Evolutionary conservation across 2,329 filamentous ascomycete genomes (phyloP).

Genomic region (Verticillium tricorpus): DNA sequence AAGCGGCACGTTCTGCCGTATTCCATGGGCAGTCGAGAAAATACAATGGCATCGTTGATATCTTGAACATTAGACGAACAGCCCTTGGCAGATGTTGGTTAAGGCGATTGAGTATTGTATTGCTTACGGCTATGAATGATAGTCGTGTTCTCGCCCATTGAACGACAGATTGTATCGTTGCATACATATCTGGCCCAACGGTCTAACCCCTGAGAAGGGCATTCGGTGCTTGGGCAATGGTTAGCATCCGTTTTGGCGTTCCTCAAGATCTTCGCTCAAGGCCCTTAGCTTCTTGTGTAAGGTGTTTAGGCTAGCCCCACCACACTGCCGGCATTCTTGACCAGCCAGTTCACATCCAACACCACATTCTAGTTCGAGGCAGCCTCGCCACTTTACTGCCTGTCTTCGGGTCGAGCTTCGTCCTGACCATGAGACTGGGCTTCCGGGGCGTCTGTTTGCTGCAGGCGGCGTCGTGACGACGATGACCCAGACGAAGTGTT

Average conservation of each 20-base stretch:
- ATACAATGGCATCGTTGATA: too few relatives aligned
- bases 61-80: too few relatives aligned
- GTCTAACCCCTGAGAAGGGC: too few relatives aligned
- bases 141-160: too few relatives aligned
- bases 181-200: too few relatives aligned
- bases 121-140: too few relatives aligned
- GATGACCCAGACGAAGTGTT: conserved; percentile 50
- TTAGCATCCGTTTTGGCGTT: neutral
- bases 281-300: neutral
- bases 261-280: neutral
- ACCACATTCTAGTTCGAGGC: neutral
- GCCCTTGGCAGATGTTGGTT: too few relatives aligned
- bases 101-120: too few relatives aligned
- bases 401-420: neutral
- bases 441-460: neutral
- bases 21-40: too few relatives aligned
- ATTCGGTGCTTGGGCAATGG: neutral
- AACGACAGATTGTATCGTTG: too few relatives aligned
- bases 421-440: neutral
- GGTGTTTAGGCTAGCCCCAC: neutral
- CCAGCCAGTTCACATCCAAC: neutral
- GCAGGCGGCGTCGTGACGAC: conserved; percentile 41
- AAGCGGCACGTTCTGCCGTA: too few relatives aligned
- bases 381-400: neutral
- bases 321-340: neutral